Evolutionary conservation across 805 yeast species (phyloP), one percentile per base, ranked within the genome.

Genomic region (Jamesozyma jinghongensis): DNA sequence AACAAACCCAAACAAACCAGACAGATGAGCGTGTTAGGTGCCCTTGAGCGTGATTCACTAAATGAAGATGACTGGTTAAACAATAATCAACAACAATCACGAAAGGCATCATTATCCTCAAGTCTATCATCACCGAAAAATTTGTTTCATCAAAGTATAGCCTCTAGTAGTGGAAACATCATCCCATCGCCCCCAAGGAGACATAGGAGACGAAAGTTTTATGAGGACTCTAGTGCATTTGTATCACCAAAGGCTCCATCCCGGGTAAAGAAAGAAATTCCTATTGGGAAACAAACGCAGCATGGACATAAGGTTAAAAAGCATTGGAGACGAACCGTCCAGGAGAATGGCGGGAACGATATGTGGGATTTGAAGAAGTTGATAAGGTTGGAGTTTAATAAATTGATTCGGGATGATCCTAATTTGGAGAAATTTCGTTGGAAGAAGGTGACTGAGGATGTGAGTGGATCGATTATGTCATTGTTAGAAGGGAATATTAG

Each of bases 321-420:
- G 10, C 26, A 7, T 10, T 22, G 10, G 10, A 10, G 10, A 7
- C 26, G 6, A 6, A 22, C 26, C 26, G 6, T 22, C 26, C n/a
- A n/a, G n/a, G n/a, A n/a, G 10, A 7, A 6, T 22, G 26, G 26
- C 10, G 10, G 10, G 6, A 22, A 22, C 10, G 26, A 22, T 22
- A 22, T 22, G 11, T 57, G 63, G 63, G 57, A 57, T 27, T 53
- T 59, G 36, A 48, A 47, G 19, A 47, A 43, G 20, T 42, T 50
- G 11, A 46, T 55, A 19, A 44, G 48, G 12, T 35, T 42, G 19
- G 49, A 47, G 32, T 57, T 53, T 32, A 32, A 44, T 32, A 48
- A 52, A 10, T 43, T 45, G 30, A 19, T 55, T 19, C 51, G 56
- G 13, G 38, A 46, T 8, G 37, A 37, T 17, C 6, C 22, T 13